phyloP scores from a whole-genome alignment of 2,329 filamentous ascomycete genomes.

The Emericellopsis atlantica region DNA sequence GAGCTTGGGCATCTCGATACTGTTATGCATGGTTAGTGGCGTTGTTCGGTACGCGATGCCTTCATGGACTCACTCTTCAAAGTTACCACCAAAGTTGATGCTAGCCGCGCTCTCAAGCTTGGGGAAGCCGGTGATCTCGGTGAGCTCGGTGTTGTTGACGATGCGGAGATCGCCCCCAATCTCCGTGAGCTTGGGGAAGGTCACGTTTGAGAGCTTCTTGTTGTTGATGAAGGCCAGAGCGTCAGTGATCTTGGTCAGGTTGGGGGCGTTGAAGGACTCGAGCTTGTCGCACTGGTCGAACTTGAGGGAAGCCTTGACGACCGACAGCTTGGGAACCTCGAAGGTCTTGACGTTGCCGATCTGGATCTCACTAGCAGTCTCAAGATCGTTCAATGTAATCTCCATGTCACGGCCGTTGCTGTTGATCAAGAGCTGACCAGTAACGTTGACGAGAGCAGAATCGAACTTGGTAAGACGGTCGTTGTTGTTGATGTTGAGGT shows the following conservation, averaged over 20 bases:
- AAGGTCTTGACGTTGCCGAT: conserved; percentile 69
- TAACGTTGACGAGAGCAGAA: conserved; percentile 68
- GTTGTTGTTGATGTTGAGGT: conserved; percentile 87
- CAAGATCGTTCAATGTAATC: conserved; percentile 66
- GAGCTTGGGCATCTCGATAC: conserved; percentile 57
- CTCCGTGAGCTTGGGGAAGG: conserved; percentile 53
- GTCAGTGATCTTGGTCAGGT: conserved; percentile 53
- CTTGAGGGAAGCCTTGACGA: conserved; percentile 67
- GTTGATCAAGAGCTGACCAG: conserved; percentile 55
- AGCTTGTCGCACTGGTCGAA: conserved; percentile 70
- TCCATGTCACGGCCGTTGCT: conserved; percentile 66
- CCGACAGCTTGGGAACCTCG: conserved; percentile 57
- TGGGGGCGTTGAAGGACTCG: conserved; percentile 46
- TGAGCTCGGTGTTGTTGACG: conserved; percentile 76
- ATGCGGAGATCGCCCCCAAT: conserved; percentile 74
- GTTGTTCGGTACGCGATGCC: not conserved
- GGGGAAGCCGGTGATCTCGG: conserved; percentile 53
- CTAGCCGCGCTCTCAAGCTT: conserved; percentile 64
- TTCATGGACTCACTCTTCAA: conserved; percentile 55
- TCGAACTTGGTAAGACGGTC: conserved; percentile 60
- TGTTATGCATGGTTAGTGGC: conserved; percentile 19
- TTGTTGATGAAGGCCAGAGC: conserved; percentile 51
- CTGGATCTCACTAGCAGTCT: conserved; percentile 34
- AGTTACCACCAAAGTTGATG: conserved; percentile 74
- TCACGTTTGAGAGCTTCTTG: conserved; percentile 56